These are phyloP conservation scores for Diutina mesorugosa DNA, from an alignment of 1,139 yeast species.

Conservation along the genomic window DNA sequence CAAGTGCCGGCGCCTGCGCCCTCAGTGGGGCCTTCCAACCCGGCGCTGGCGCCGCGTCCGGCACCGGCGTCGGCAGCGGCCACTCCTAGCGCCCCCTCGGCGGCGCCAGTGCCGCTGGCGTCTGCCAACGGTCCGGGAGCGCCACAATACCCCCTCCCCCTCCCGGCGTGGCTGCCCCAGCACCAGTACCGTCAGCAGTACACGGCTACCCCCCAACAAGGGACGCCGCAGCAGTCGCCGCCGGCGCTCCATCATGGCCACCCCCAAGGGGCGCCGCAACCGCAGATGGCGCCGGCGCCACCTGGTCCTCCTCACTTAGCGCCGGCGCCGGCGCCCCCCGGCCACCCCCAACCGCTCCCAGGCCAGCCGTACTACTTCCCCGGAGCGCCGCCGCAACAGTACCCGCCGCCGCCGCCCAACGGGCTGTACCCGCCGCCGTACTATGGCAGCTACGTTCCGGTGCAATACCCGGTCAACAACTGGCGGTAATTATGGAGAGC, in stretches of 20 bases:
- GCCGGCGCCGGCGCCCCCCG: neutral
- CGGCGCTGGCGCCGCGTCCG: slow-evolving; percentile 7
- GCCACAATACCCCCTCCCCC: slow-evolving; percentile 5
- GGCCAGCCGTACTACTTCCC: neutral
- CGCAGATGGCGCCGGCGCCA: slow-evolving; percentile 1
- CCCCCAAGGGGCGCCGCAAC: slow-evolving; percentile 4
- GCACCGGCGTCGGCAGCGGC: slow-evolving; percentile 4
- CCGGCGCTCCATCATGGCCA: slow-evolving; percentile 6
- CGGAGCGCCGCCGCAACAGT: slow-evolving; percentile 1
- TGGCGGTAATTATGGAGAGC: neutral
- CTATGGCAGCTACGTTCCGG: slow-evolving; percentile 1
- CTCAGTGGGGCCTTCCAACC: slow-evolving; percentile 6
- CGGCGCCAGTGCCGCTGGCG: slow-evolving; percentile 7
- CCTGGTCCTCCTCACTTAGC: neutral
- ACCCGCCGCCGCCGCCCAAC: slow-evolving; percentile 1
- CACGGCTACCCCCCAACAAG: neutral
- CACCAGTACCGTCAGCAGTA: slow-evolving; percentile 4
- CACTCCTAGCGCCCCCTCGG: slow-evolving; percentile 8
- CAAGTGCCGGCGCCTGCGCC: slow-evolving; percentile 7
- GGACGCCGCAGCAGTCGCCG: slow-evolving; percentile 4
- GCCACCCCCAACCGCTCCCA: neutral
- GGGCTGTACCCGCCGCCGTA: slow-evolving; percentile 1
- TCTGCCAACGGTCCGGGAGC: slow-evolving; percentile 1
- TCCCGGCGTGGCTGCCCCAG: slow-evolving; percentile 5
- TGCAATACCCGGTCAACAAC: slow-evolving; percentile 1